Evolutionary conservation across 257 asterid genomes (phyloP), one percentile per base, ranked within the genome.

Genomic region (Solanum bulbocastanum): DNA sequence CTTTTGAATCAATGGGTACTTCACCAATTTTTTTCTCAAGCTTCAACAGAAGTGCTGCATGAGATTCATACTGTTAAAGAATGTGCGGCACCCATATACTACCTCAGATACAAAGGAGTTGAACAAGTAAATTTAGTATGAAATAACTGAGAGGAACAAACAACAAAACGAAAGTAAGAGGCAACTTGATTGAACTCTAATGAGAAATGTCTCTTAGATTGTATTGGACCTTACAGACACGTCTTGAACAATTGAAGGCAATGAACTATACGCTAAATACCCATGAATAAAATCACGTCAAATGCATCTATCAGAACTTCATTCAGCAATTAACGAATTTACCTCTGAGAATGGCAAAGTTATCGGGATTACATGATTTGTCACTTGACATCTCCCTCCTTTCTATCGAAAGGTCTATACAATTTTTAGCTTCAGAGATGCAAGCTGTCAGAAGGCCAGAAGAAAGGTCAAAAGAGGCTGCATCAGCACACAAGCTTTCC

Each of bases 401-500:
- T 76, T 92, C 69, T 87, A 91, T 88, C 16, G 96, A 91, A 92
- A 96, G 96, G 89, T 96, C 98, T 68, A 90, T 89, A 86, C 99
- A 97, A 35, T 72, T 95, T 91, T 96, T 90, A 85, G 99, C 99
- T 87, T 97, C 99, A 83, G 99, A 88, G 88, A 96, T 93, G 91
- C 99, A 97, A 91, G 99, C 98, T 44, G 96, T 90, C 89, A 97
- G 92, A 85, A 96, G 99, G 86, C 96, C 87, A 71, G 98, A 91
- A 37, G 99, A 94, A 87, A 97, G 94, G 90, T 97, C 99, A 93
- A 97, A 96, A 76, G 99, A 97, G 89, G 99, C 99, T 79, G 99
- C 99, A 87, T 97, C 99, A 88, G 99, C 98, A 87, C 99, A 97
- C 81, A 96, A 90, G 91, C 98, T 89, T 94, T 97, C 99, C 99